Conservation (phyloP, 257 asterid genomes). For the Cinchona pubescens region DNA sequence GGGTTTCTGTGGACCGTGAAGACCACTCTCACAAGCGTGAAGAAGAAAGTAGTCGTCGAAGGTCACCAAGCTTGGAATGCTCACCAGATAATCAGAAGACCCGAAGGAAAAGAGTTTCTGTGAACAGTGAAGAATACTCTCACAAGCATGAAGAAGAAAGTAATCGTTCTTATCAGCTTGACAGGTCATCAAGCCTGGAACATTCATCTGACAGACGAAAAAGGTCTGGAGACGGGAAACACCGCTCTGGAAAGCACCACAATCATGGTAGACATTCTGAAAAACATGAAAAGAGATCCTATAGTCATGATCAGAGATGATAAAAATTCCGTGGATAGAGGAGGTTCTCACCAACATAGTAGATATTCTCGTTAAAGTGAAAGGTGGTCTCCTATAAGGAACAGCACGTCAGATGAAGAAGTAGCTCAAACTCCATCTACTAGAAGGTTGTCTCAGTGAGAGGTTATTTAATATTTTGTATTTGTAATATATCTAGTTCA, state of each 20-base stretch:
- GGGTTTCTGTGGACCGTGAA: constrained; percentile 37
- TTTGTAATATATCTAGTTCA: background rate
- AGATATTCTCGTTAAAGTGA: constrained; percentile 29
- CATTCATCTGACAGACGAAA: constrained; percentile 24
- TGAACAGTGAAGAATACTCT: constrained; percentile 31
- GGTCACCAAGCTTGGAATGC: constrained; percentile 48
- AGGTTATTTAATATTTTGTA: background rate
- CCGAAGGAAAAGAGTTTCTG: too few relatives aligned
- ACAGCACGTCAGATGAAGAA: constrained; percentile 19
- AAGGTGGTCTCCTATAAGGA: constrained; percentile 35
- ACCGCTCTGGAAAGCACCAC: constrained; percentile 24
- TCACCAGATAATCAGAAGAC: constrained; percentile 25
- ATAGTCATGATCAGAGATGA: constrained; percentile 27
- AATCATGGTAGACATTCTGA: constrained; percentile 36
- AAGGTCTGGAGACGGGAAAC: constrained; percentile 35
- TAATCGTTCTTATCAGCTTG: too few relatives aligned
- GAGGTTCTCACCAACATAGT: constrained; percentile 22
- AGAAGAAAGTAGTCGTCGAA: constrained; percentile 27
- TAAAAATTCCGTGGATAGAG: constrained; percentile 35
- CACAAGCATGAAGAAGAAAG: too few relatives aligned
- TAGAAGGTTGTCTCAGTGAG: background rate
- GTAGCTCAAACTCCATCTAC: background rate
- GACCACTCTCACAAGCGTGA: constrained; percentile 36
- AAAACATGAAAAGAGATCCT: constrained; percentile 32
- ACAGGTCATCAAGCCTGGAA: too few relatives aligned